These are phyloP conservation scores for Cylindrotheca closterium DNA, from an alignment of 108 stramenopile genomes.

Conservation along the genomic window DNA sequence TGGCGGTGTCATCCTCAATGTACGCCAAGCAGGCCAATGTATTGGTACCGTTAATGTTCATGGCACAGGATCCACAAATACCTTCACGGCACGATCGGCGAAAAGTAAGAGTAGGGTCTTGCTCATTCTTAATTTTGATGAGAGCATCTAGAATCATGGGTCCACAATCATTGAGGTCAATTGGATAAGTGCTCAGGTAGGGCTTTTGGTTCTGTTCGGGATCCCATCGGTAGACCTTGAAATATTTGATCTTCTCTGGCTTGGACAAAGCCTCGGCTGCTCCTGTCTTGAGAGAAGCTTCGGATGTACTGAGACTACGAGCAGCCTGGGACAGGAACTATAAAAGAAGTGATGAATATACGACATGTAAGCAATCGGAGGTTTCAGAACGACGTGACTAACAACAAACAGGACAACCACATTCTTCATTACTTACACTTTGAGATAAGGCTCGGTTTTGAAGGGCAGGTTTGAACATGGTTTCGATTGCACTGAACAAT, in stretches of 20 bases:
- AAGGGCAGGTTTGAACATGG: no score
- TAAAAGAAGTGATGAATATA: background rate
- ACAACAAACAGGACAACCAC: no score
- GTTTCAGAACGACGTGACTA: no score
- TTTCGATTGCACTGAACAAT: no score
- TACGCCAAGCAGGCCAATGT: conserved; percentile 94
- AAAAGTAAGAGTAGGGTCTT: conserved; percentile 95
- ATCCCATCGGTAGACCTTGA: conserved; percentile 98
- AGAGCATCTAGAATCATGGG: conserved; percentile 98
- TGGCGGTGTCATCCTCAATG: conserved; percentile 73
- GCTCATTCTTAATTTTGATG: conserved; percentile 97
- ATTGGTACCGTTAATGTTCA: conserved; percentile 99
- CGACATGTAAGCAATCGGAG: no score
- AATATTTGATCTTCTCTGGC: conserved; percentile 86
- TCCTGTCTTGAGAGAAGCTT: conserved; percentile 50
- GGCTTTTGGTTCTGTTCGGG: conserved; percentile 93
- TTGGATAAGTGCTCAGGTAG: conserved; percentile 84
- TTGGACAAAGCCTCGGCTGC: conserved; percentile 21
- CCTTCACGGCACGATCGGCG: conserved; percentile 97
- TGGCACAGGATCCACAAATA: conserved; percentile 98
- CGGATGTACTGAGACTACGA: conserved; percentile 5
- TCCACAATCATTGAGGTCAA: conserved; percentile 94
- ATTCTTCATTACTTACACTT: no score
- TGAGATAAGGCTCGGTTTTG: no score
- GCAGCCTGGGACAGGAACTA: conserved; percentile 8